Percentiles rank a stretch among this genome's conserved stretches.
Evolutionary conservation across 305 asterid species (phyloP).

Genomic region (Petunia hybrid): DNA sequence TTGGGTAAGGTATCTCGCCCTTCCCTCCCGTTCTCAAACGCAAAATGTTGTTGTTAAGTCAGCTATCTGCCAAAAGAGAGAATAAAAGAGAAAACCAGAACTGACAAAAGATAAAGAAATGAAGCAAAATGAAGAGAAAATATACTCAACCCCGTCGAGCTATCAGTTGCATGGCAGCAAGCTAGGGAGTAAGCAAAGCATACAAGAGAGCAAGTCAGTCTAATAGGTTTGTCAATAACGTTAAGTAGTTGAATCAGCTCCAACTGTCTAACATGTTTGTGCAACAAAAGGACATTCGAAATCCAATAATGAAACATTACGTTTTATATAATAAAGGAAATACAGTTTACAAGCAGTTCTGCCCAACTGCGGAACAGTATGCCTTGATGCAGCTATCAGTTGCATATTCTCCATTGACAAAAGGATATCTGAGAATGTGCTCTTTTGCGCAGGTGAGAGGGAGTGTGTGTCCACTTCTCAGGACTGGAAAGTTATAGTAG

Average conservation of each 20-base stretch:
- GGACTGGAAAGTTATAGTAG: background rate
- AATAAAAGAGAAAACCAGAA: background rate
- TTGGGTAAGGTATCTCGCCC: too few species aligned
- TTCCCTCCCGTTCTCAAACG: too few species aligned
- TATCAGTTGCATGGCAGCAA: background rate
- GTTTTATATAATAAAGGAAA: constrained; percentile 4
- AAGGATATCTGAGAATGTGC: background rate
- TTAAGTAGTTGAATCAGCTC: background rate
- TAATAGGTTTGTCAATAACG: background rate
- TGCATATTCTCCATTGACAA: constrained; percentile 13
- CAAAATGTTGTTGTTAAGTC: too few species aligned
- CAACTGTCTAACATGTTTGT: background rate
- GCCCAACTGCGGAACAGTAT: constrained; percentile 18
- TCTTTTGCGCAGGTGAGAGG: background rate
- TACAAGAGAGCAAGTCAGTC: background rate
- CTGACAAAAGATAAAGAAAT: too few species aligned
- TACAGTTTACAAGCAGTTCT: constrained; percentile 26
- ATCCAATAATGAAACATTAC: constrained; percentile 1
- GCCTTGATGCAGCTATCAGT: background rate
- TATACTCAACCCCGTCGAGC: background rate
- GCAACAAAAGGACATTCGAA: background rate
- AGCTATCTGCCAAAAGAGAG: background rate
- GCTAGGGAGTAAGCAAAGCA: background rate
- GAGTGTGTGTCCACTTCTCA: background rate
- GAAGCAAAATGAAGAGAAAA: background rate